These are phyloP conservation scores for Hypericum perforatum DNA, from an alignment of 345 rosid species.

Conservation along the genomic window DNA sequence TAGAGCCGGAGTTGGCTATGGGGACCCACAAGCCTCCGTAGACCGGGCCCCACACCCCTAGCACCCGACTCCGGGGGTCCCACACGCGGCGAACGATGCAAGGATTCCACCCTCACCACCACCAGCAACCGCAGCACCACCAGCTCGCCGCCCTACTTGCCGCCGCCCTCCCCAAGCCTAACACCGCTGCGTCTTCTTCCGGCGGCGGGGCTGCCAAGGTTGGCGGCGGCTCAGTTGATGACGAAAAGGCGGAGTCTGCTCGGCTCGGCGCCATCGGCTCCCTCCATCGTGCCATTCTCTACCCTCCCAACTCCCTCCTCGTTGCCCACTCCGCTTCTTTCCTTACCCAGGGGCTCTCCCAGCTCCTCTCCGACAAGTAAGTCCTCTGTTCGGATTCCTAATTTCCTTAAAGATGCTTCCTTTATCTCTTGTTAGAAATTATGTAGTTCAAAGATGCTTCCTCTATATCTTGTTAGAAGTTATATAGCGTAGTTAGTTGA, in stretches of 20 bases:
- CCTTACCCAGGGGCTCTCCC: conserved; percentile 70
- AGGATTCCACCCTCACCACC: conserved; percentile 67
- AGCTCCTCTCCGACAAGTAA: conserved; percentile 75
- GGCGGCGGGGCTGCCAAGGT: conserved; percentile 9
- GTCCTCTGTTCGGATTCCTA: background rate
- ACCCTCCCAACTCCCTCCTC: conserved; percentile 75
- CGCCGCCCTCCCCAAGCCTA: conserved; percentile 58
- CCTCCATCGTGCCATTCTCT: conserved; percentile 73
- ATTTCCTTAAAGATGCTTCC: background rate
- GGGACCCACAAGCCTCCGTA: too few species aligned
- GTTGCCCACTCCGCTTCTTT: conserved; percentile 78
- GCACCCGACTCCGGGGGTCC: too few species aligned
- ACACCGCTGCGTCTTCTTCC: conserved; percentile 18
- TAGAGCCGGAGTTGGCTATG: too few species aligned
- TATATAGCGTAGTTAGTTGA: too few species aligned
- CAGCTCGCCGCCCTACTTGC: conserved; percentile 71
- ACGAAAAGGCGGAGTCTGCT: conserved; percentile 30
- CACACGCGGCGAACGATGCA: conserved; percentile 31
- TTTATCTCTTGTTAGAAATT: background rate
- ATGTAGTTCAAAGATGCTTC: background rate
- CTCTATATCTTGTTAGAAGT: background rate
- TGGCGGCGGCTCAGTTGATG: conserved; percentile 28
- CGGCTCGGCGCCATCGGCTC: conserved; percentile 65
- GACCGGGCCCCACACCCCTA: too few species aligned
- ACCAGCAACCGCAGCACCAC: conserved; percentile 49